Evolutionary conservation across 2,329 filamentous ascomycete species (phyloP).

Genomic region (Aspergillus sp.): DNA sequence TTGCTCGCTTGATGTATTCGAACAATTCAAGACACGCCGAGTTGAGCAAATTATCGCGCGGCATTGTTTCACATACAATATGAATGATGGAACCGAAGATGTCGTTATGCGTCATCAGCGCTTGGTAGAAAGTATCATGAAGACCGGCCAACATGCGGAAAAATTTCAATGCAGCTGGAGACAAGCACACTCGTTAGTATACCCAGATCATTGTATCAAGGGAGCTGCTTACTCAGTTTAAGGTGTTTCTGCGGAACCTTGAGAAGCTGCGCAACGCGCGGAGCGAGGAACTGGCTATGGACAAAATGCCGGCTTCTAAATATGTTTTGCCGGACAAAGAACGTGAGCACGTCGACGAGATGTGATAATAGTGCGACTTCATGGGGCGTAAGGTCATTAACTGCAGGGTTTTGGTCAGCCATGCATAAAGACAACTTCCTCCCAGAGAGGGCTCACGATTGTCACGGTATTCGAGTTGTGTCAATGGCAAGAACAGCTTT

Average conservation of each 20-base stretch:
- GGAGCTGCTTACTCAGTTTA: conserved; percentile 60
- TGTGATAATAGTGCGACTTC: conserved; percentile 87
- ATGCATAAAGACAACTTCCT: not conserved
- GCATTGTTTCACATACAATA: conserved; percentile 75
- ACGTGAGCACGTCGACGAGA: conserved; percentile 84
- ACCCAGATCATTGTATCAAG: no score
- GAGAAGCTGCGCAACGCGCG: conserved; percentile 73
- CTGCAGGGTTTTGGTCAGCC: conserved; percentile 24
- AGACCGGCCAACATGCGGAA: conserved; percentile 78
- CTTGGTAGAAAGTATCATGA: conserved; percentile 85
- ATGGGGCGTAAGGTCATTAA: conserved; percentile 65
- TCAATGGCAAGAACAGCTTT: conserved; percentile 77
- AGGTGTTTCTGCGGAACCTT: conserved; percentile 80
- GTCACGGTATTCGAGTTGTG: conserved; percentile 62
- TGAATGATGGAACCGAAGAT: conserved; percentile 78
- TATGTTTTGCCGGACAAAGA: conserved; percentile 83
- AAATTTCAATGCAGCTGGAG: conserved; percentile 78
- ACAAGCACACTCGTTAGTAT: conserved; percentile 3
- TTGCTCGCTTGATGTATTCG: conserved; percentile 75
- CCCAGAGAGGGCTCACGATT: conserved; percentile 33
- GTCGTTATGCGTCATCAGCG: conserved; percentile 70
- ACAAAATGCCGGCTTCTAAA: conserved; percentile 84
- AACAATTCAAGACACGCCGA: conserved; percentile 93
- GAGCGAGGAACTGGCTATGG: conserved; percentile 65
- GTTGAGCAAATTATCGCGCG: conserved; percentile 84